phyloP scores from a whole-genome alignment of 495 filamentous ascomycete species.

The Podospora conica region DNA sequence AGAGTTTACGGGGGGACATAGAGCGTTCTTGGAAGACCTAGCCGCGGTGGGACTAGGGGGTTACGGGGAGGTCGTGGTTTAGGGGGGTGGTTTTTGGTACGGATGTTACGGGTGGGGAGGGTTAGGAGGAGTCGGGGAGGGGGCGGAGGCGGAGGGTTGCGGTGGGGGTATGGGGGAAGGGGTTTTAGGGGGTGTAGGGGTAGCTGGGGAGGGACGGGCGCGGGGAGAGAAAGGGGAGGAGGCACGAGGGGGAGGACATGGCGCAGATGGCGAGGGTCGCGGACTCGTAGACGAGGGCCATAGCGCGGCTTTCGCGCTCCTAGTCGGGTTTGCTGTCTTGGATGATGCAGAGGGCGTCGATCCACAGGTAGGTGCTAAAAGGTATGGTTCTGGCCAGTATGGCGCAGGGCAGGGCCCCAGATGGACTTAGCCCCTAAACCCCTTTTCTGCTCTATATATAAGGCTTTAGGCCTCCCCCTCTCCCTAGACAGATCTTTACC shows the following conservation, averaged over 20 bases:
- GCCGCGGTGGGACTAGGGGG: neutral
- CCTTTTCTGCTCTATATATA: too few relatives aligned
- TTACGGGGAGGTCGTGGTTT: neutral
- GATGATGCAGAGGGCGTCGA: neutral
- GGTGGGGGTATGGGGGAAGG: too few relatives aligned
- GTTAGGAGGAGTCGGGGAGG: neutral
- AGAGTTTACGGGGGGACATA: neutral
- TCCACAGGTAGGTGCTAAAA: too few relatives aligned
- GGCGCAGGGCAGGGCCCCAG: too few relatives aligned
- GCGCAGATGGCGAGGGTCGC: neutral
- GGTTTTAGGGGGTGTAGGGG: neutral
- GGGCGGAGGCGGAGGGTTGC: neutral
- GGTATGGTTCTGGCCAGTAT: too few relatives aligned
- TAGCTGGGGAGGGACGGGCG: neutral
- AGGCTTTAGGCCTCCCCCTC: too few relatives aligned
- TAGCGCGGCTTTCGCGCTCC: neutral
- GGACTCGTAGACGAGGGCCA: neutral
- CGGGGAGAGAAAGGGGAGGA: neutral
- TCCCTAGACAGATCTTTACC: too few relatives aligned
- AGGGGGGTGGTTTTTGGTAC: neutral
- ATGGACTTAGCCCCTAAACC: too few relatives aligned
- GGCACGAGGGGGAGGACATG: neutral
- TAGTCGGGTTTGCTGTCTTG: neutral
- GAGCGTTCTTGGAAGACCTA: neutral
- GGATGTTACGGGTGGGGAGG: neutral